A percentile compares a stretch with the other conserved stretches of the same genome.
Evolutionary conservation across 805 yeast genomes (phyloP).

Genomic region (Suhomyces faveliae): DNA sequence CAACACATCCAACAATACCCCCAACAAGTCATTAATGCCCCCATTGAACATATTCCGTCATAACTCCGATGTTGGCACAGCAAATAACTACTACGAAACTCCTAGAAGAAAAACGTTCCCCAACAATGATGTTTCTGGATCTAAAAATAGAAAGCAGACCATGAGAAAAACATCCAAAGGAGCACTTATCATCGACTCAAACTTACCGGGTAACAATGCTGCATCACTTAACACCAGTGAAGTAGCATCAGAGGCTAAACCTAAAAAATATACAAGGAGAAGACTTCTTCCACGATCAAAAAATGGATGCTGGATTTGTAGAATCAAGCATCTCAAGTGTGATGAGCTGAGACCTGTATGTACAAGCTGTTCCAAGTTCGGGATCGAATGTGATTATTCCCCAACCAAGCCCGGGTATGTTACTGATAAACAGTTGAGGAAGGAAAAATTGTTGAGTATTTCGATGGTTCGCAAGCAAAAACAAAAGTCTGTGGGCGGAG

Average conservation of each 20-base stretch:
- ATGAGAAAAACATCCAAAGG: slow-evolving; percentile 5
- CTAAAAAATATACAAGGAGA: slow-evolving; percentile 39
- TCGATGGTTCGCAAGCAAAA: slow-evolving; percentile 26
- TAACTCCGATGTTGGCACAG: slow-evolving; percentile 20
- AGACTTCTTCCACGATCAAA: slow-evolving; percentile 41
- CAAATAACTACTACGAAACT: slow-evolving; percentile 13
- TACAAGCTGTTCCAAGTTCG: slow-evolving; percentile 36
- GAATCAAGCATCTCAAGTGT: slow-evolving; percentile 46
- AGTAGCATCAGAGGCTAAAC: slow-evolving; percentile 10
- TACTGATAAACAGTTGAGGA: slow-evolving; percentile 30
- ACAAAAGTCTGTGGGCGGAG: slow-evolving; percentile 2
- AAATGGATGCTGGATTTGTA: slow-evolving; percentile 47
- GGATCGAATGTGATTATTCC: slow-evolving; percentile 43
- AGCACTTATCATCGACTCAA: not conserved
- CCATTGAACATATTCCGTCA: slow-evolving; percentile 25
- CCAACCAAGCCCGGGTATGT: slow-evolving; percentile 40
- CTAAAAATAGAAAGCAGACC: slow-evolving; percentile 9
- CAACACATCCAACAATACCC: slow-evolving; percentile 8
- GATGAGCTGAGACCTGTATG: slow-evolving; percentile 41
- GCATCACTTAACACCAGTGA: slow-evolving; percentile 3
- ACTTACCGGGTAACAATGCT: not conserved
- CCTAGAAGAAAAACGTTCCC: slow-evolving; percentile 18
- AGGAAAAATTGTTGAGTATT: slow-evolving; percentile 33
- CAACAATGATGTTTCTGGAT: slow-evolving; percentile 10
- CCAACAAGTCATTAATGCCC: slow-evolving; percentile 16